Evolutionary conservation across 768 basidiomycete species (phyloP).

Genomic region (Suillus sp.): DNA sequence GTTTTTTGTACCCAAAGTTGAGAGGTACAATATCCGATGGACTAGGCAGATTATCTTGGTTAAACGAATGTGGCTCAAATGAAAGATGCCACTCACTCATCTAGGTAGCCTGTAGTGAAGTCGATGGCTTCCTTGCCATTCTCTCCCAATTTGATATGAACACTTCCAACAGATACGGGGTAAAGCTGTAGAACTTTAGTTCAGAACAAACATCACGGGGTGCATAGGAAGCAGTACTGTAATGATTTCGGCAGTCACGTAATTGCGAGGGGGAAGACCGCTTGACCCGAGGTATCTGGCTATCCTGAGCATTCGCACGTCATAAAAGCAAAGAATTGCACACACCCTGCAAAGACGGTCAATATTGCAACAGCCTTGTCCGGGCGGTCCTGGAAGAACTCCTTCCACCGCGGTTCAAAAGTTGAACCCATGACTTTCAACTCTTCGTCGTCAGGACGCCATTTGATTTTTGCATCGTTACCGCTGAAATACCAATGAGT

Average conservation of each 20-base stretch:
- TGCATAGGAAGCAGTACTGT: constrained; percentile 26
- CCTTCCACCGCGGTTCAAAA: constrained; percentile 24
- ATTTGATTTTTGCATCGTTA: constrained; percentile 24
- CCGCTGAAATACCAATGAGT: constrained; percentile 15
- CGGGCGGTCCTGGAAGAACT: constrained; percentile 17
- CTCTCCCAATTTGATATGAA: constrained; percentile 47
- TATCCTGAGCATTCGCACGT: background rate
- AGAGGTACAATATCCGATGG: constrained; percentile 29
- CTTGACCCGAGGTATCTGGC: background rate
- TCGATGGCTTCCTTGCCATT: constrained; percentile 41
- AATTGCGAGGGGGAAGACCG: constrained; percentile 19
- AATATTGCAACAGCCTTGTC: constrained; percentile 25
- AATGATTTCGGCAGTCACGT: constrained; percentile 28
- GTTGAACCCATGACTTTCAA: constrained; percentile 22
- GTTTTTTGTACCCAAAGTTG: constrained; percentile 31
- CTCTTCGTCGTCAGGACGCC: constrained; percentile 27
- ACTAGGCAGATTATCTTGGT: constrained; percentile 15
- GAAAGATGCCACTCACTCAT: constrained; percentile 37
- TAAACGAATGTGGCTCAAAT: background rate
- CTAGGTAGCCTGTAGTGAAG: constrained; percentile 52
- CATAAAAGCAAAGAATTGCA: background rate
- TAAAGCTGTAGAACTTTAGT: constrained; percentile 31
- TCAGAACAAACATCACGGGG: background rate
- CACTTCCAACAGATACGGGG: constrained; percentile 47
- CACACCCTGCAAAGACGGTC: constrained; percentile 10